A percentile compares a stretch with the other conserved stretches of the same genome.
phyloP scores from a whole-genome alignment of 257 asterid genomes.

The Solanum rostratum region DNA sequence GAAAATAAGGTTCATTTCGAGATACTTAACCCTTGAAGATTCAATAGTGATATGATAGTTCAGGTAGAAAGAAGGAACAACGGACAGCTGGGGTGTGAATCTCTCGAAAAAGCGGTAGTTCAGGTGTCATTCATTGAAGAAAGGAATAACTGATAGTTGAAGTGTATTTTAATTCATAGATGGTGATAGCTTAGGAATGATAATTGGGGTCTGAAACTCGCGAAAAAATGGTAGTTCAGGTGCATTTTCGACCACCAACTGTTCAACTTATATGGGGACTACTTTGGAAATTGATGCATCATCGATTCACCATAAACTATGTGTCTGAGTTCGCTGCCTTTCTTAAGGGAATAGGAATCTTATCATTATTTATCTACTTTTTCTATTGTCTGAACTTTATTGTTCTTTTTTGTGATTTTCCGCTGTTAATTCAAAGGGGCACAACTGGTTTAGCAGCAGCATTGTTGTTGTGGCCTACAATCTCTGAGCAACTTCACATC shows the following conservation, averaged over 20 bases:
- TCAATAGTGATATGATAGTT: neutral
- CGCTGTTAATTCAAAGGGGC: slow-evolving; percentile 21
- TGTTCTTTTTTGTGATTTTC: neutral
- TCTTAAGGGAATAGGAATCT: neutral
- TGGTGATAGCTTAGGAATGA: neutral
- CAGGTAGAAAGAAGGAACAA: neutral
- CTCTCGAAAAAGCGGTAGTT: too few relatives aligned
- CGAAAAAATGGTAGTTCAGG: neutral
- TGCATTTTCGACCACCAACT: neutral
- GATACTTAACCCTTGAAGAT: neutral
- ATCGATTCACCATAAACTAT: neutral
- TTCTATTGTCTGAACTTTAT: neutral
- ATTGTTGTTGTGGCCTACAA: slow-evolving; percentile 76
- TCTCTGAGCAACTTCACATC: slow-evolving; percentile 63
- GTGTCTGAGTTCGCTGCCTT: neutral
- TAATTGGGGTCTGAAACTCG: neutral
- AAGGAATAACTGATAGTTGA: neutral
- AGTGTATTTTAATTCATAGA: neutral
- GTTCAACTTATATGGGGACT: neutral
- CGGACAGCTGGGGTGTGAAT: neutral
- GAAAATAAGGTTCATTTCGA: neutral
- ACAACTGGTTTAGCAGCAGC: slow-evolving; percentile 64
- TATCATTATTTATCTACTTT: neutral
- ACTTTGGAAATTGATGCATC: neutral
- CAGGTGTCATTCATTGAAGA: too few relatives aligned